Base-by-base conservation (phyloP, 805 yeast species). In the Maudiozyma bulderi region DNA sequence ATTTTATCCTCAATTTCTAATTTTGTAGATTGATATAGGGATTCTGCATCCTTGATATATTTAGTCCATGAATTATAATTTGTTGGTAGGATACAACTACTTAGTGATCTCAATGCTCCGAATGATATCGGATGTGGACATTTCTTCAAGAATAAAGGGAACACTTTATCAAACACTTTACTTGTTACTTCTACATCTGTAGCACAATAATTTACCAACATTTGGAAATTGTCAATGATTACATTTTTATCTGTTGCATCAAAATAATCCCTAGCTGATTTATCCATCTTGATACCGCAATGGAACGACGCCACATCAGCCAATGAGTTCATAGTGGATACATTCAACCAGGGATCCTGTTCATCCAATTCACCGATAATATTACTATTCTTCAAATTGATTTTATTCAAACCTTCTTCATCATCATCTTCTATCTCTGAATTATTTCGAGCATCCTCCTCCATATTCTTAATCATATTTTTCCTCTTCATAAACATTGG, bases 61-160 rank as follows among this genome's bases (percentile, higher is more conserved):
- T 74, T 62, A 11, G 80, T 72, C 99, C 99, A 93, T 11, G 68
- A 57, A 11, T 75, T 65, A 20, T 61, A 64, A 14, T 84, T 78
- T 0, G 95, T 83, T 1, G 99, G 96, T 40, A 95, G 67, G 45
- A 90, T 78, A 43, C 86, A 77, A 20, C 83, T 74, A 8, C 89
- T 81, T 59, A 93, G 70, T 49, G 80, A 82, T 54, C 84, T 73
- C 43, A 93, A 69, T 2, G 96, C 96, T 0, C 93, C 90, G 69
- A 90, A 84, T 13, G 95, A 86, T 2, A 91, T 95, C 0, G 99
- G 97, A 65, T 93, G 99, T 0, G 99, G 96, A 42, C 90, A 80
- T 46, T 79, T 75, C 33, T 70, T 58, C 30, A 76, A 64, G 59
- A 86, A 93, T 35, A 70, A 68, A 1, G 96, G 96, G 33, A 81